Base-by-base conservation (phyloP, 169 alveolate genomes). In the Cryptosporidium ryanae region DNA sequence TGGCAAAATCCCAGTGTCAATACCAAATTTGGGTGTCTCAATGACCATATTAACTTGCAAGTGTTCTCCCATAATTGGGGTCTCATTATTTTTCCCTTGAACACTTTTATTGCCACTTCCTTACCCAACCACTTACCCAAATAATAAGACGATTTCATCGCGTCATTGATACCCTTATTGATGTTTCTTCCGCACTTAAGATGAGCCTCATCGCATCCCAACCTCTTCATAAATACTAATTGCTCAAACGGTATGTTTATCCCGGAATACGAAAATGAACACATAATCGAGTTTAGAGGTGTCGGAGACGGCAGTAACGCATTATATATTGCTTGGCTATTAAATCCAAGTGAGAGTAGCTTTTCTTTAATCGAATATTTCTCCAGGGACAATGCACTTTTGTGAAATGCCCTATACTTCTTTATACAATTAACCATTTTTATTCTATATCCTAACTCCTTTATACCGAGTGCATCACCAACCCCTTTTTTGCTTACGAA, bases 71-170 rank as follows among this genome's bases (percentile, higher is more conserved):
- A 76, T 6, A 76, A 65, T 5, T 76, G 25, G 12, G 64, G 31
- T 76, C 63, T 67, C 10, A 23, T 23, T 38, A 76, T 59, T 31
- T 44, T 76, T 21, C 87, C 87, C 27, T 29, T 55, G 63, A 76
- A 76, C 3, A 76, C 76, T 15, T 76, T 76, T 44, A 76, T 76
- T 10, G 65, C 64, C 3, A 76, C 76, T 21, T 76, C 71, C 32
- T 76, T 76, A 1, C 87, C 87, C 10, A 76, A 63, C 87, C 87
- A 76, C 23, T 61, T 76, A 38, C 87, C 87, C 57, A 76, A 70
- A 61, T 76, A 76, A 76, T 46, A 76, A n/a, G 68, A 70, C 2
- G 87, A 76, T 18, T 18, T 18, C 0, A 18, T 38, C 7, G 8
- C 12, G 12, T 17, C 10, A 17, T 29, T n/a, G 1, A 6, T n/a